Percentiles rank a stretch among this genome's conserved stretches.
phyloP scores from a whole-genome alignment of 192 early-diverging fungal species.

The Coemansia sp. region DNA sequence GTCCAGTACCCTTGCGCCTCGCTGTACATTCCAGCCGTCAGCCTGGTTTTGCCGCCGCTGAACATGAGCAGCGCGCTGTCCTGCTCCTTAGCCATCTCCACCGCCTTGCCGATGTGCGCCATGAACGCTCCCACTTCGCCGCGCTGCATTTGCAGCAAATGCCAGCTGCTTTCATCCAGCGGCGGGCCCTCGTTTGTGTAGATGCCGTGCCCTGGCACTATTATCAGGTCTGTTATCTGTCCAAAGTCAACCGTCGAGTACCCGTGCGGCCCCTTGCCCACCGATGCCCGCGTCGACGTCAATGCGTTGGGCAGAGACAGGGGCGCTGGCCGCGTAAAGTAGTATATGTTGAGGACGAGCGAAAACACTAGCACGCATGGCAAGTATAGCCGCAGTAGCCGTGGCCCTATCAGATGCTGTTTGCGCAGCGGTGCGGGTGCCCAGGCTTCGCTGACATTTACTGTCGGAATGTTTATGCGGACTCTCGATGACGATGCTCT shows the following conservation, averaged over 20 bases:
- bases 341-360: constrained; percentile 53
- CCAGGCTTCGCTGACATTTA: constrained; percentile 52
- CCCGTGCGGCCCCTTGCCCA: constrained; percentile 4
- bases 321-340: constrained; percentile 49
- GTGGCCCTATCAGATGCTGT: constrained; percentile 30
- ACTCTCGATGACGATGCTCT: constrained; percentile 48
- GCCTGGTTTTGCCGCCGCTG: constrained; percentile 52
- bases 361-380: constrained; percentile 42
- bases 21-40: constrained; percentile 44
- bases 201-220: constrained; percentile 56
- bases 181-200: constrained; percentile 46
- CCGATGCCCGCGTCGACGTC: constrained; percentile 24
- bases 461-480: constrained; percentile 57
- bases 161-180: constrained; percentile 50
- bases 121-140: constrained; percentile 52
- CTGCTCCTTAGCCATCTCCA: constrained; percentile 45
- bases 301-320: constrained; percentile 31
- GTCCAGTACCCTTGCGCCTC: constrained; percentile 59
- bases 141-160: constrained; percentile 42
- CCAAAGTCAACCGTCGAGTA: constrained; percentile 26
- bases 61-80: constrained; percentile 52
- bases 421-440: constrained; percentile 52
- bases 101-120: constrained; percentile 50
- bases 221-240: constrained; percentile 51
- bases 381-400: constrained; percentile 37